These are phyloP conservation scores for Tolypocladium album DNA, from an alignment of 2,329 filamentous ascomycete species.

Conservation along the genomic window DNA sequence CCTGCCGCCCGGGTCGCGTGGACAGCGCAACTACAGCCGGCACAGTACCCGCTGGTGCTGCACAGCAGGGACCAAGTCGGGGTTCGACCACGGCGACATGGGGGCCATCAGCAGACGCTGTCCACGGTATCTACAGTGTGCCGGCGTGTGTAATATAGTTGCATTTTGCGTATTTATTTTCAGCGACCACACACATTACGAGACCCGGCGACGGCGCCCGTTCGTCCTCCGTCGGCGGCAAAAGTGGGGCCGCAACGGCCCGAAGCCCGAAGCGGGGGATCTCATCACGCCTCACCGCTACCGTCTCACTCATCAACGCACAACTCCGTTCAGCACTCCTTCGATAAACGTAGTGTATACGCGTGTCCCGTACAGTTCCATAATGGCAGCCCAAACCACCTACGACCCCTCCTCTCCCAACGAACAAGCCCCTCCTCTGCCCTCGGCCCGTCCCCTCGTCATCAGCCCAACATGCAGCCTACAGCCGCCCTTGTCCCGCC, in stretches of 20 bases:
- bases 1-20: neutral
- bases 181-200: neutral
- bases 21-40: neutral
- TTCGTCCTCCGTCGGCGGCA: neutral
- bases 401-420: constrained; percentile 5
- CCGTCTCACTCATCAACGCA: neutral
- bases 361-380: too few species aligned
- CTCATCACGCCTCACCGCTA: neutral
- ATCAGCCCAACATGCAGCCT: constrained; percentile 1
- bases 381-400: neutral
- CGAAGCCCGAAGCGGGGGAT: neutral
- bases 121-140: too few species aligned
- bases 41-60: too few species aligned
- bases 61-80: too few species aligned
- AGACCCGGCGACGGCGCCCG: neutral
- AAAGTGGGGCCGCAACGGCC: neutral
- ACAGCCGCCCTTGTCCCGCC: constrained; percentile 17
- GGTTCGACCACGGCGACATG: too few species aligned
- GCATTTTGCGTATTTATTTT: too few species aligned
- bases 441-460: neutral
- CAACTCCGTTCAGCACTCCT: neutral
- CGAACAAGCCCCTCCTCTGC: constrained; percentile 5
- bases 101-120: too few species aligned
- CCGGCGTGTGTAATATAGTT: too few species aligned
- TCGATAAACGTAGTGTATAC: neutral